Conservation (phyloP, 768 basidiomycete species). For the Naganishia vaughanmartiniae region DNA sequence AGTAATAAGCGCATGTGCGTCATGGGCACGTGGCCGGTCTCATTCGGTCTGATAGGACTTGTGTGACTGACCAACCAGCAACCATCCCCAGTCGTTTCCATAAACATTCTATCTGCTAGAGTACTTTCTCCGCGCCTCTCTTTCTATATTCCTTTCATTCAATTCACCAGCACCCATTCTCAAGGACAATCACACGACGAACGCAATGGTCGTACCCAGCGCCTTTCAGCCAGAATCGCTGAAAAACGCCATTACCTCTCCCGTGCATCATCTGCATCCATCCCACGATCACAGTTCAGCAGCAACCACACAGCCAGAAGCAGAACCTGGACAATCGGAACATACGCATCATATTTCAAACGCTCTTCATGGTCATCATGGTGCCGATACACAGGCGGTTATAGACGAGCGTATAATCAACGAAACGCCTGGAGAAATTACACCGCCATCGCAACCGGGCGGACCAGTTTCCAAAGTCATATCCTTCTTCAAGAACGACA, state of each 20-base stretch:
- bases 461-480: neutral
- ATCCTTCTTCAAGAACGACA: slow-evolving; percentile 17
- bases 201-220: slow-evolving; percentile 23
- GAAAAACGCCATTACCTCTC: slow-evolving; percentile 7
- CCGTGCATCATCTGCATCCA: neutral
- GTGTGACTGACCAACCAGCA: too few relatives aligned
- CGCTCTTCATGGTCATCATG: slow-evolving; percentile 3
- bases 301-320: neutral
- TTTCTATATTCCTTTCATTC: too few relatives aligned
- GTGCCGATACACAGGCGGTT: neutral
- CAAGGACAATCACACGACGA: too few relatives aligned
- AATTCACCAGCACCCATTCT: too few relatives aligned
- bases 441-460: neutral
- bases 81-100: too few relatives aligned
- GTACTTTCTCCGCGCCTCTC: too few relatives aligned
- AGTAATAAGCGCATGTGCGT: too few relatives aligned
- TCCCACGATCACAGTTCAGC: neutral
- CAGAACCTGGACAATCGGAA: slow-evolving; percentile 1
- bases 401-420: neutral
- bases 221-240: slow-evolving; percentile 27
- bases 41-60: too few relatives aligned
- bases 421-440: neutral
- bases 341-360: neutral
- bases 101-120: too few relatives aligned
- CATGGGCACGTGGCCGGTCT: too few relatives aligned